These are phyloP conservation scores for Alternaria ventricosa DNA, from an alignment of 2,329 filamentous ascomycete species.

Conservation along the genomic window DNA sequence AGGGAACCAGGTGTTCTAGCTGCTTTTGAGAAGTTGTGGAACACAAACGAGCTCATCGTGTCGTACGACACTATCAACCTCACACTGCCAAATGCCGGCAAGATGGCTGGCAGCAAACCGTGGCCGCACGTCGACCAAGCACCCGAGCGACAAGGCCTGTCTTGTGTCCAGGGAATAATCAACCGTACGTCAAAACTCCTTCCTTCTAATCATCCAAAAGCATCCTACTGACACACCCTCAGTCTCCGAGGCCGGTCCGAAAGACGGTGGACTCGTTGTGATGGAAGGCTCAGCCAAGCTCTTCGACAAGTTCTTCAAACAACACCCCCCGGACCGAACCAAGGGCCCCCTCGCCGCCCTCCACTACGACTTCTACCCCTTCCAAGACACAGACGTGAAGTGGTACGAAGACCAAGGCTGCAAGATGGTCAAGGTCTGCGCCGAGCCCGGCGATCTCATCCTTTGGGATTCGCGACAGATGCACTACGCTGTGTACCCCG, in stretches of 20 bases:
- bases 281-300: constrained; percentile 53
- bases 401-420: constrained; percentile 53
- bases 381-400: constrained; percentile 50
- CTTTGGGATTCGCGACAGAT: constrained; percentile 58
- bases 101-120: constrained; percentile 34
- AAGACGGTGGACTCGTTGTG: constrained; percentile 56
- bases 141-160: constrained; percentile 45
- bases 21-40: constrained; percentile 53
- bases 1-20: constrained; percentile 51
- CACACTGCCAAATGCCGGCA: constrained; percentile 50
- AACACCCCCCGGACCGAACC: constrained; percentile 17
- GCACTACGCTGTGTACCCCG: constrained; percentile 45
- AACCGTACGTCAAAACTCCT: constrained; percentile 49
- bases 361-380: constrained; percentile 43
- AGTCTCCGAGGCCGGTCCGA: constrained; percentile 41
- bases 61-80: constrained; percentile 51
- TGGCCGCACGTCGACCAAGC: constrained; percentile 58
- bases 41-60: constrained; percentile 36
- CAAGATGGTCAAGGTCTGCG: constrained; percentile 49
- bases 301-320: constrained; percentile 23
- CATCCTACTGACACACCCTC: background rate
- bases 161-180: constrained; percentile 54
- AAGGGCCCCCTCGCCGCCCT: constrained; percentile 19
- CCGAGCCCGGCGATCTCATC: constrained; percentile 54
- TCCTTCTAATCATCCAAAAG: background rate